Evolutionary conservation across 2,329 filamentous ascomycete species (phyloP), one percentile per base, ranked within the genome.

Genomic region (Tolypocladium pustulatum): DNA sequence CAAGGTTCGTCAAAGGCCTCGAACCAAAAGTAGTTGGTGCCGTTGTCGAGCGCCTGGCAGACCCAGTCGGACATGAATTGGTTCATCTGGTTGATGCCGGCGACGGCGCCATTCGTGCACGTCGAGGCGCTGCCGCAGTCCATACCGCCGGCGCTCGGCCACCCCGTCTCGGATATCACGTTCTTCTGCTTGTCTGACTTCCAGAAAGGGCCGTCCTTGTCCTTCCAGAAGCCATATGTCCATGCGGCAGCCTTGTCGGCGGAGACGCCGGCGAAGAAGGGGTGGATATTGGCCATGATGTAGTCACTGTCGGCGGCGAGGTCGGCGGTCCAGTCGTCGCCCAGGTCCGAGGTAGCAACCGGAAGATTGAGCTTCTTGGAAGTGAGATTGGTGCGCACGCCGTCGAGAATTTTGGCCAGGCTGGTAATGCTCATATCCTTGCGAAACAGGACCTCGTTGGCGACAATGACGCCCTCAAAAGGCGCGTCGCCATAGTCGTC

Each of bases 1-100:
- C 93, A 97, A 2, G 91, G 91, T 78, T 97, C 93, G 70, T 97
- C 93, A 70, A 97, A 97, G 12, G 91, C 91, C 69, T 92, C 90
- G 71, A 97, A 97, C 93, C 93, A 97, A 70, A 97, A 97, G 72
- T 96, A 97, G 64, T 95, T 86, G 1, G 91, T 97, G 53, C 87
- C 88, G 67, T 96, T 96, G 30, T 76, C 77, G 62, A 97, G 74
- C 13, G 89, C 86, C 56, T 84, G 79, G 71, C 93, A 97, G 0
- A 97, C 85, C 87, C 90, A 97, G 63, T 85, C 83, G 1, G 85
- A 78, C 84, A 97, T 87, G 67, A 97, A 91, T n/a, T 77, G 79
- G 69, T 97, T 97, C 77, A 97, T 78, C 70, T 91, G 84, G 22
- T 84, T 76, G 52, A 97, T 79, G 27, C 90, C 88, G 0, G 92